Percentiles rank a stretch among this genome's conserved stretches.
These are phyloP conservation scores for Dryas octopetala DNA, from an alignment of 306 rosid species.

Conservation along the genomic window DNA sequence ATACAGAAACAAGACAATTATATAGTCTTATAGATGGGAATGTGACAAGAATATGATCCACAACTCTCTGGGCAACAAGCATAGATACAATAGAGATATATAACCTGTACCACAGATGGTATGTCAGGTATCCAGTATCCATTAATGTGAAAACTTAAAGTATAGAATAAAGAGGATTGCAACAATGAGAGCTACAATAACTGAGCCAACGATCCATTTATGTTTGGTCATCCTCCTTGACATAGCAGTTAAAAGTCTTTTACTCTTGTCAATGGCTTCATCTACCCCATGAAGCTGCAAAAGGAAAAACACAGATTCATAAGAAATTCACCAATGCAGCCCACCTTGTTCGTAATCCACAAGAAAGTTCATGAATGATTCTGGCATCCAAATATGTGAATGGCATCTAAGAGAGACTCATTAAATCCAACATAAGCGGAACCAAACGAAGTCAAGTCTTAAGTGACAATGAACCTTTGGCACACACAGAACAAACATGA, in stretches of 20 bases:
- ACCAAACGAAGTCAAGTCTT: slow-evolving; percentile 2
- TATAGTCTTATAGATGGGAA: neutral
- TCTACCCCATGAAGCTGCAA: slow-evolving; percentile 82
- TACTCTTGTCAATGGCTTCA: slow-evolving; percentile 90
- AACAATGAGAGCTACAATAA: slow-evolving; percentile 74
- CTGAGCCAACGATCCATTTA: slow-evolving; percentile 72
- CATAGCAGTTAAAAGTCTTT: slow-evolving; percentile 69
- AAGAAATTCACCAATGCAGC: slow-evolving; percentile 15
- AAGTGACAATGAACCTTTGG: neutral
- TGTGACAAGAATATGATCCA: slow-evolving; percentile 21
- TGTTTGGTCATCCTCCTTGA: slow-evolving; percentile 72
- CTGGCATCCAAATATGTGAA: neutral
- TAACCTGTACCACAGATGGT: slow-evolving; percentile 14
- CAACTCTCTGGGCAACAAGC: slow-evolving; percentile 39
- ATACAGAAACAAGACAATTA: slow-evolving; percentile 15
- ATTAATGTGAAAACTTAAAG: slow-evolving; percentile 61
- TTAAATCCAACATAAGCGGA: neutral
- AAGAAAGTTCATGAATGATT: neutral
- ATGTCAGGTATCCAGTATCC: slow-evolving; percentile 22
- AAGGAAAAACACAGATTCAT: neutral
- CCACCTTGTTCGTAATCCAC: slow-evolving; percentile 8
- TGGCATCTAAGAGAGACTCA: neutral
- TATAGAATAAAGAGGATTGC: slow-evolving; percentile 49
- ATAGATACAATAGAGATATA: slow-evolving; percentile 22
- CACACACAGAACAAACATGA: neutral